Percentiles rank a stretch among this genome's conserved stretches.
Conservation (phyloP, 2,329 filamentous ascomycete species). For the Dryadomyces sulphureus region DNA sequence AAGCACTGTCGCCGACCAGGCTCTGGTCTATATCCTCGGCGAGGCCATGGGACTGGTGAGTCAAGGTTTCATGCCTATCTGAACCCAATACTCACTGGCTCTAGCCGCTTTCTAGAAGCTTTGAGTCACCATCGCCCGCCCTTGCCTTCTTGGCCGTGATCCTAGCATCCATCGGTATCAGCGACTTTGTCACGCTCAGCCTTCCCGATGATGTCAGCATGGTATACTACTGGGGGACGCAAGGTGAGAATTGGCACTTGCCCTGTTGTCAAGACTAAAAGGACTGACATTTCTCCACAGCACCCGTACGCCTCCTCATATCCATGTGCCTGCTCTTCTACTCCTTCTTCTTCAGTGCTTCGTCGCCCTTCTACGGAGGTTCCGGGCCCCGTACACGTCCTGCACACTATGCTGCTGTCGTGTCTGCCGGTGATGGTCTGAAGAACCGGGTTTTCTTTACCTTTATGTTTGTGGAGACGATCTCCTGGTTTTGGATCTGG, state of each 20-base stretch:
- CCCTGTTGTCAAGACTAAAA: background rate
- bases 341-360: constrained; percentile 43
- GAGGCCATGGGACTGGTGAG: constrained; percentile 70
- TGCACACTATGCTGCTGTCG: constrained; percentile 21
- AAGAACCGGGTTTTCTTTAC: constrained; percentile 79
- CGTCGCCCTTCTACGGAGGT: constrained; percentile 33
- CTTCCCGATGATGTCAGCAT: constrained; percentile 51
- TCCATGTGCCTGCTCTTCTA: constrained; percentile 49
- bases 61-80: background rate
- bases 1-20: constrained; percentile 57
- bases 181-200: constrained; percentile 51
- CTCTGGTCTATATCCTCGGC: constrained; percentile 66
- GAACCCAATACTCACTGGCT: background rate
- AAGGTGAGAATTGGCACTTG: constrained; percentile 29
- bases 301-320: constrained; percentile 50
- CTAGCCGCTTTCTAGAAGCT: constrained; percentile 50
- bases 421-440: constrained; percentile 48
- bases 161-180: constrained; percentile 44
- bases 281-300: constrained; percentile 18
- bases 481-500: constrained; percentile 80
- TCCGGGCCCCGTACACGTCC: constrained; percentile 16
- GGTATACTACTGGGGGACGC: constrained; percentile 50
- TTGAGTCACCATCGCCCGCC: constrained; percentile 54
- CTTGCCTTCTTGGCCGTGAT: constrained; percentile 60
- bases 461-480: constrained; percentile 70